These are phyloP conservation scores for Colletotrichum cereale DNA, from an alignment of 2,329 filamentous ascomycete genomes.

Conservation along the genomic window DNA sequence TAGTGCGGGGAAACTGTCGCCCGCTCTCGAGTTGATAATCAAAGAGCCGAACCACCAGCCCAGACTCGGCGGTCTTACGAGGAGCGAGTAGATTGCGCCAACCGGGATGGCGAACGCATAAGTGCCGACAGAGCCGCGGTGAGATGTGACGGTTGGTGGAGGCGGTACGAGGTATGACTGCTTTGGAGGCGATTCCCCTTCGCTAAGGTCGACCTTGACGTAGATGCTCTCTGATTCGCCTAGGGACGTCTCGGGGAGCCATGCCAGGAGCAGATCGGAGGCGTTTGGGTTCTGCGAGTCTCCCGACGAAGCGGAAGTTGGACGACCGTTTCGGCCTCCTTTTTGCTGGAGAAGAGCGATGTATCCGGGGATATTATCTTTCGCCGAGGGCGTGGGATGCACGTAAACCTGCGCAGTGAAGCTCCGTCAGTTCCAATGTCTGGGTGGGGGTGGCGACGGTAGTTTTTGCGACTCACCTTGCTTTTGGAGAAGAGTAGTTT, in stretches of 20 bases:
- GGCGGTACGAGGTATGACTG: slow-evolving; percentile 93
- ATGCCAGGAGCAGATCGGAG: slow-evolving; percentile 87
- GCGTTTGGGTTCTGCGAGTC: slow-evolving; percentile 61
- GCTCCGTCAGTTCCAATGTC: slow-evolving; percentile 18
- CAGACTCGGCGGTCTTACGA: slow-evolving; percentile 90
- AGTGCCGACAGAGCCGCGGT: slow-evolving; percentile 77
- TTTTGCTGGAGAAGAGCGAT: slow-evolving; percentile 93
- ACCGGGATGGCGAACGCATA: slow-evolving; percentile 95
- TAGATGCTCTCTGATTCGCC: slow-evolving; percentile 90
- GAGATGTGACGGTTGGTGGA: slow-evolving; percentile 85
- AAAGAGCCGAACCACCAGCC: slow-evolving; percentile 99
- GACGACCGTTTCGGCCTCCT: slow-evolving; percentile 61
- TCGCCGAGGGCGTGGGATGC: slow-evolving; percentile 90
- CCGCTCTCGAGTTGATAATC: slow-evolving; percentile 90
- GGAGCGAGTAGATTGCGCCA: slow-evolving; percentile 88
- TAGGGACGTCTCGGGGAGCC: slow-evolving; percentile 90
- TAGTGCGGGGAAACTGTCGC: slow-evolving; percentile 93
- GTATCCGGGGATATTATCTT: slow-evolving; percentile 96
- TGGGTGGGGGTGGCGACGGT: slow-evolving; percentile 23
- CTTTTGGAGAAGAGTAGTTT: slow-evolving; percentile 97
- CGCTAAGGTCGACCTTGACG: slow-evolving; percentile 92
- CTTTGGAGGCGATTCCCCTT: slow-evolving; percentile 82
- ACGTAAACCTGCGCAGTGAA: slow-evolving; percentile 81
- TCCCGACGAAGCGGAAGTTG: slow-evolving; percentile 58
- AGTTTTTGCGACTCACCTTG: slow-evolving; percentile 71